Conservation (phyloP, 2,329 filamentous ascomycete species). For the Neofusicoccum sp. region DNA sequence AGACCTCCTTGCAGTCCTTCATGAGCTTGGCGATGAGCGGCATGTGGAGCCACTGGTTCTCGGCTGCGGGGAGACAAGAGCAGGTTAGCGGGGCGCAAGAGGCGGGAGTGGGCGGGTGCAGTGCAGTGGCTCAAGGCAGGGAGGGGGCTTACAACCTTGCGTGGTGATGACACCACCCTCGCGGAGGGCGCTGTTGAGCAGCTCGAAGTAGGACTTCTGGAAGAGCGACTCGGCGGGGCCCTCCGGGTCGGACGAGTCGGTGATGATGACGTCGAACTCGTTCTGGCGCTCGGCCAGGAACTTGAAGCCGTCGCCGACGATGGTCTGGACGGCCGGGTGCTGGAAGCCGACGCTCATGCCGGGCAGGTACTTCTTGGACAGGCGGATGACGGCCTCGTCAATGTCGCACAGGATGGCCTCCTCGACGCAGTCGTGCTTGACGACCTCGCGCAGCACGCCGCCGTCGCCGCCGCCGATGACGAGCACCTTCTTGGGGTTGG, state of each 20-base stretch:
- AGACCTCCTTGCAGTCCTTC: conserved; percentile 94
- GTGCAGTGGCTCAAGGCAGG: conserved; percentile 20
- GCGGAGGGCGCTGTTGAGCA: conserved; percentile 82
- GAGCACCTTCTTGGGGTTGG: conserved; percentile 95
- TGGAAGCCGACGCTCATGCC: conserved; percentile 90
- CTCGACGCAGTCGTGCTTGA: conserved; percentile 98
- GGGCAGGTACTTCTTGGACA: conserved; percentile 97
- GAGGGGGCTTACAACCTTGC: conserved; percentile 96
- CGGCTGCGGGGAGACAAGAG: conserved; percentile 57
- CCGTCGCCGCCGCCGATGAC: conserved; percentile 98
- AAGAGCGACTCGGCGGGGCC: conserved; percentile 95
- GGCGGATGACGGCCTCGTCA: conserved; percentile 96
- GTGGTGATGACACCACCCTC: conserved; percentile 98
- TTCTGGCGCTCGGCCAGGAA: conserved; percentile 97
- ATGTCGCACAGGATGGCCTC: conserved; percentile 97
- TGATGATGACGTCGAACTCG: conserved; percentile 98
- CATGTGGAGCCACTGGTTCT: conserved; percentile 99
- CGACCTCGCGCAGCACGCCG: conserved; percentile 94
- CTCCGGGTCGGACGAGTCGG: conserved; percentile 95
- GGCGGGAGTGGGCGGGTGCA: background rate
- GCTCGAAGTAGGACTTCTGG: conserved; percentile 98
- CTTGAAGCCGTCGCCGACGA: conserved; percentile 97
- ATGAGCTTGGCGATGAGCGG: conserved; percentile 90
- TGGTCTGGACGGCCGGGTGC: conserved; percentile 88
- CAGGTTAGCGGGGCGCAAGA: conserved; percentile 26